Base-by-base conservation (phyloP, 2,329 filamentous ascomycete species). In the Talaromyces pinophilus region DNA sequence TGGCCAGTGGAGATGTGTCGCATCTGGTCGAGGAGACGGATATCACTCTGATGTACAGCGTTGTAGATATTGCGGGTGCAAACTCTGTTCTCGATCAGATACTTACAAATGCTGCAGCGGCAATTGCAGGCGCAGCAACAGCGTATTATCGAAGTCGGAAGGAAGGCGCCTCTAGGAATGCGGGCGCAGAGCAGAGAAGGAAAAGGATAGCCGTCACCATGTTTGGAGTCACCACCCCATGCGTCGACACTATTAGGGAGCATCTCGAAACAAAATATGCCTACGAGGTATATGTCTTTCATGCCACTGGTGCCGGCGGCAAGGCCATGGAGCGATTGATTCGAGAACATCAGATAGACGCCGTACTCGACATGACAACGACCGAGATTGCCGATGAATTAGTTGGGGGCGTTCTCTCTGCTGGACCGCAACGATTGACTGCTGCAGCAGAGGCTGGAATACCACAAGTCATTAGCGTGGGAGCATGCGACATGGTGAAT, bases 221-320 rank as follows among this genome's bases (percentile, higher is more conserved):
- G 89, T 92, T 91, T 72, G 89, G 90, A 1, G 88, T 92, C 6
- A 92, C 90, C 0, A 92, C 89, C 0, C 88, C 88, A 0, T 86
- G 84, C 11, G 88, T 88, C 0, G 84, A 88, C 57, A 76, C 74
- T 0, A 84, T 89, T 1, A 82, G 87, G 0, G 70, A 75, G 1
- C 75, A 84, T 55, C 79, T 91, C 0, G 81, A 85, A 62, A 67
- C 74, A 1, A 75, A 77, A 2, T 76, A 81, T 63, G 72, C 73
- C 1, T 81, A 85, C 60, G 88, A 91, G 69, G 82, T 85, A 1
- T 89, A 86, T 69, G 81, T 91, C 1, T 92, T 92, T 72, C 89
- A 91, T 71, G 89, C 89, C 2, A 91, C 89, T 0, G 89, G 89
- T 0, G 82, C 87, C 15, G 90, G 90, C 0, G 89, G 90, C 1